Evolutionary conservation across 257 asterid species (phyloP), one percentile per base, ranked within the genome.

Genomic region (Dorcoceras hygrometricum): DNA sequence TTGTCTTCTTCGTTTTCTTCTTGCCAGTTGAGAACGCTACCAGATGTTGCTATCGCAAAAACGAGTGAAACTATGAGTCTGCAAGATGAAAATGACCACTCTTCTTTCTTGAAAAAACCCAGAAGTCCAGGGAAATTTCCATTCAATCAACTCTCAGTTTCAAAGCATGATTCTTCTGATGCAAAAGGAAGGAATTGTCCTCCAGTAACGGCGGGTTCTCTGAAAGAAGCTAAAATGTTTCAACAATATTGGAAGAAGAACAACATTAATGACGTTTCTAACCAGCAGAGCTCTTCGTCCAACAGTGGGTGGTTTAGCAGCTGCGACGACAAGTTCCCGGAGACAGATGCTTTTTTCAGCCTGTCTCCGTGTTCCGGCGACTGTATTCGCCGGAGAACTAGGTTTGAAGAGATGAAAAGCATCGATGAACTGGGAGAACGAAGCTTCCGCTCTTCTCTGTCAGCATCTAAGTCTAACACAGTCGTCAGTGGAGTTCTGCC

Each of bases 1-100:
- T 62, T 86, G 12, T 88, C 89, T 78, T 84, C 96, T 48, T 85
- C 95, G 10, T 70, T 84, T 67, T 69, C 79, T 25, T 87, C 87
- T 28, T 88, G 94, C 81, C 82, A 82, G 2, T 72, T 62, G 59
- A 68, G 79, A 53, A 59, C 62, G 8, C 34, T 71, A 6, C 72
- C 85, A 1, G 91, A 86, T 39, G 89, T 84, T 18, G 82, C 82
- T 57, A 57, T 70, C 77, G 8, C 82, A n/a, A 76, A 80, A 65
- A 23, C 34, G 71, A 34, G 53, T 25, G 66, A 69, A 53, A 11
- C 5, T 36, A 10, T 36, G 51, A 43, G 51, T 43, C 43, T 66
- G 31, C 74, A 73, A 2, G 31, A 74, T 3, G 32, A 51, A 43
- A 59, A 39, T 8, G 63, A 57, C 31, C 70, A 0, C 27, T 32